These are phyloP conservation scores for Cinchona pubescens DNA, from an alignment of 257 asterid genomes.

Conservation along the genomic window DNA sequence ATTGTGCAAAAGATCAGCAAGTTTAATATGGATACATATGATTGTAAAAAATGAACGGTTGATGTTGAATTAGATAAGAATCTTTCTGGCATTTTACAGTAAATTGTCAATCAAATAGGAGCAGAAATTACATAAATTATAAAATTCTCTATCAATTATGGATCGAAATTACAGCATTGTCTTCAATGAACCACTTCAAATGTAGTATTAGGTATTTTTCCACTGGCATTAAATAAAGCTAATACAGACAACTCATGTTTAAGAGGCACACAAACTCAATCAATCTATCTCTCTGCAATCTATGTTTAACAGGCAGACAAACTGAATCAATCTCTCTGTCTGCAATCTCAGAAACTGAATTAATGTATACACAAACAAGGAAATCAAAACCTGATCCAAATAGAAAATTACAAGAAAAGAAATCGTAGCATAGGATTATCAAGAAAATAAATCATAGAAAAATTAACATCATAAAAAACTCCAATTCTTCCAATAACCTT, in stretches of 20 bases:
- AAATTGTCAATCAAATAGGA: not conserved
- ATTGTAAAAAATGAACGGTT: too few species aligned
- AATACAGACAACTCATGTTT: not conserved
- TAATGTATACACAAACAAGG: not conserved
- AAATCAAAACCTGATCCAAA: not conserved
- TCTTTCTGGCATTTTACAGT: not conserved
- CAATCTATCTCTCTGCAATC: not conserved
- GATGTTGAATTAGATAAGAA: not conserved
- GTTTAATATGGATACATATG: not conserved
- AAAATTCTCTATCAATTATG: not conserved
- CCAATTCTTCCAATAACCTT: not conserved
- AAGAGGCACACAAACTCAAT: not conserved
- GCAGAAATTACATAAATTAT: too few species aligned
- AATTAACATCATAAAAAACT: not conserved
- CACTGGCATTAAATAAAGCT: not conserved
- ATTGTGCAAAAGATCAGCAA: not conserved
- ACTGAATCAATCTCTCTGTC: not conserved
- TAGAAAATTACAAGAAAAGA: not conserved
- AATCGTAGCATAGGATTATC: not conserved
- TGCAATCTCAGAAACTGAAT: not conserved
- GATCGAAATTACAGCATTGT: not conserved
- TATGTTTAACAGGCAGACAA: not conserved
- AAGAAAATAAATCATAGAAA: not conserved
- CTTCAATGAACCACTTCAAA: not conserved
- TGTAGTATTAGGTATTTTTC: not conserved